Evolutionary conservation across 2,329 filamentous ascomycete genomes (phyloP), one percentile per base, ranked within the genome.

Genomic region (Incumbomyces delicatus): DNA sequence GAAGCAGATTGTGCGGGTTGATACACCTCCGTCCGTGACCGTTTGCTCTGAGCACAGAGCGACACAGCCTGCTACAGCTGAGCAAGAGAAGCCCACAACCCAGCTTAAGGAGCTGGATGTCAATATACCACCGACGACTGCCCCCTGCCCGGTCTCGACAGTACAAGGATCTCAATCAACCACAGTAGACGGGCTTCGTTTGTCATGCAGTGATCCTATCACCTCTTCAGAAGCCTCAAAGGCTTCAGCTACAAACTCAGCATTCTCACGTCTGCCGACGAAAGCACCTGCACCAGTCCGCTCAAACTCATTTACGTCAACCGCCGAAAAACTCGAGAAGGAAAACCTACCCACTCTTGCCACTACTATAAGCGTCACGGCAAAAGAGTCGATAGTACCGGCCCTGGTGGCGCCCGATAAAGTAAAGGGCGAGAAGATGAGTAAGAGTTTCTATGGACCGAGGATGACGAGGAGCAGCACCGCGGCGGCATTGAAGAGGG

Each of bases 31-130:
- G n/a, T 18, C 32, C 2, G 14, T 8, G 8, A 16, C 2, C 38
- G 38, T n/a, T 13, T 27, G 17, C 7, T 12, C 52, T 51, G 41
- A 46, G 37, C 45, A 49, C 58, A 56, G 43, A 52, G 56, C 32
- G 60, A 61, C 50, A 64, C 60, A 68, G 64, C 57, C 58, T 32
- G 27, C 30, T 35, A 57, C 53, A 64, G 38, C 17, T 16, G 35
- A 47, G 46, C 36, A 14, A 29, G 30, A 27, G 12, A 44, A 32
- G 41, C 30, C 31, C 20, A n/a, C 41, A 14, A 16, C 32, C 38
- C 27, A 53, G 53, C 64, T 75, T 61, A 70, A 70, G 64, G 71
- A 76, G 66, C 64, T 74, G 66, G 68, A 76, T 62, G 56, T 70
- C 57, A 71, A 71, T 60, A 64, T 71, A 57, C 63, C 61, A 52